Conservation (phyloP, 148 eudicot genomes). For the Tetragonia tetragonoides region DNA sequence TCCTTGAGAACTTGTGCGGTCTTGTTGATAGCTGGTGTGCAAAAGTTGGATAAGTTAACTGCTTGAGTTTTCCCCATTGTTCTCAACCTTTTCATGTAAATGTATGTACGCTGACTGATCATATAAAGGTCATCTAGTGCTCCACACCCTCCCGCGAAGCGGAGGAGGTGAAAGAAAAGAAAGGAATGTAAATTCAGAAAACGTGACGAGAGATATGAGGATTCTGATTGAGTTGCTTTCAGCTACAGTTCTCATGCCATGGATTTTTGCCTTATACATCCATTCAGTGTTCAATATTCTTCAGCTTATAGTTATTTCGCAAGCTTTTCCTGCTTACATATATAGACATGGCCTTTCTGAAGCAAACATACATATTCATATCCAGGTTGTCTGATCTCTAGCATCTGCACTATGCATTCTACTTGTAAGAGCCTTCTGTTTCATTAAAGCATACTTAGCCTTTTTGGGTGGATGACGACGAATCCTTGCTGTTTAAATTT, state of each 20-base stretch:
- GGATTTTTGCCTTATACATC: background rate
- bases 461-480: too few species aligned
- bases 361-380: too few species aligned
- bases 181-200: too few species aligned
- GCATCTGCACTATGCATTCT: too few species aligned
- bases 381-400: too few species aligned
- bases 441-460: too few species aligned
- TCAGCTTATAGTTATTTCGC: too few species aligned
- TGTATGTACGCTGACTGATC: background rate
- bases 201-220: background rate
- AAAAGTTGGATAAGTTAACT: background rate
- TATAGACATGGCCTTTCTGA: too few species aligned
- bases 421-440: too few species aligned
- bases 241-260: background rate
- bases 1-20: background rate
- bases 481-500: too few species aligned
- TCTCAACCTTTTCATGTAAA: background rate
- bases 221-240: background rate
- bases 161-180: constrained; percentile 1
- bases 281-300: too few species aligned
- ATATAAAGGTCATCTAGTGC: background rate
- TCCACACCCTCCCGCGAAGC: background rate
- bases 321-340: too few species aligned
- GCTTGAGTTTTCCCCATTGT: background rate
- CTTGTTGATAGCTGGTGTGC: constrained; percentile 5